Percentiles rank a stretch among this genome's conserved stretches.
Evolutionary conservation across 2,329 filamentous ascomycete genomes (phyloP).

Genomic region (Ophiostoma ulmi): DNA sequence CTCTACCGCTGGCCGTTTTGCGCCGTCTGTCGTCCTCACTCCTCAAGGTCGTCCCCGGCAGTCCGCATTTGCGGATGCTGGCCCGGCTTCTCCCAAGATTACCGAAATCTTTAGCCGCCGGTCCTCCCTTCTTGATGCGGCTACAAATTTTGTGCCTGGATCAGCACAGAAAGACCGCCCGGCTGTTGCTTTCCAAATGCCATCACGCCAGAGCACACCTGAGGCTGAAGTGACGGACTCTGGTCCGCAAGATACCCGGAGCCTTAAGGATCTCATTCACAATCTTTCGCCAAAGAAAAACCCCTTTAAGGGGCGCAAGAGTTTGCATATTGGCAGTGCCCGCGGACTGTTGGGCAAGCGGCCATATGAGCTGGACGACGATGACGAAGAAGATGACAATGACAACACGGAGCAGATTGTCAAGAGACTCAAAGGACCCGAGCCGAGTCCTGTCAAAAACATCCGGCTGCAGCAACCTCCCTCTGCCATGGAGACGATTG

Average conservation of each 20-base stretch:
- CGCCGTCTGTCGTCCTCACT: constrained; percentile 60
- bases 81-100: constrained; percentile 70
- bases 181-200: constrained; percentile 61
- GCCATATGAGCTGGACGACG: constrained; percentile 63
- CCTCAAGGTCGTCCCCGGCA: constrained; percentile 56
- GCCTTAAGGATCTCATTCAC: constrained; percentile 70
- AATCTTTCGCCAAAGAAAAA: constrained; percentile 73
- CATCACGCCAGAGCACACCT: constrained; percentile 49
- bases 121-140: constrained; percentile 63
- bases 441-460: constrained; percentile 72
- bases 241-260: constrained; percentile 52
- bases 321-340: constrained; percentile 69
- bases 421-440: constrained; percentile 66
- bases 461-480: constrained; percentile 65
- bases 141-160: constrained; percentile 58
- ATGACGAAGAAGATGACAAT: constrained; percentile 38
- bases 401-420: constrained; percentile 56
- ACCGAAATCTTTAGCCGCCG: constrained; percentile 66
- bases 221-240: constrained; percentile 49
- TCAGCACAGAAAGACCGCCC: constrained; percentile 35
- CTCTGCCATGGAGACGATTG: constrained; percentile 61
- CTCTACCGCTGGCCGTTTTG: constrained; percentile 48
- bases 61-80: constrained; percentile 62
- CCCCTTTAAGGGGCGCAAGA: constrained; percentile 62
- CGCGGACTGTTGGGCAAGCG: constrained; percentile 69